These are phyloP conservation scores for Emergomyces pasteurianus DNA, from an alignment of 2,329 filamentous ascomycete genomes.

Conservation along the genomic window DNA sequence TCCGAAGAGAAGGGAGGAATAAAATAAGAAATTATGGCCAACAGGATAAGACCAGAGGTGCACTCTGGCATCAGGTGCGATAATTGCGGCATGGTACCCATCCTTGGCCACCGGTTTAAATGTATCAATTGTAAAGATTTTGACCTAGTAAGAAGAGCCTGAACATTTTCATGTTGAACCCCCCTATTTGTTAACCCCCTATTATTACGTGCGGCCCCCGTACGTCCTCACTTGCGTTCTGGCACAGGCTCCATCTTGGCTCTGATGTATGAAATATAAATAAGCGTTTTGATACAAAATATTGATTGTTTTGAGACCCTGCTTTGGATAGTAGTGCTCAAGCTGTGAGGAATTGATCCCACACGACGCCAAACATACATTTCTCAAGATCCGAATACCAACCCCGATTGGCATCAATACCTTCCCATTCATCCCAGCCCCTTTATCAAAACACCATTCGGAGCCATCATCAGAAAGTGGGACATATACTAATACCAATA, in stretches of 20 bases:
- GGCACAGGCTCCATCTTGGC: background rate
- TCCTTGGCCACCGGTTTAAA: constrained; percentile 3
- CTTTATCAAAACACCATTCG: background rate
- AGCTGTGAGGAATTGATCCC: constrained; percentile 2
- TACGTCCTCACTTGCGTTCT: too few relatives aligned
- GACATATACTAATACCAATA: background rate
- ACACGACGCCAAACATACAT: constrained; percentile 1
- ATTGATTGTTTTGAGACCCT: background rate
- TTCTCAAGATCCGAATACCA: constrained; percentile 4
- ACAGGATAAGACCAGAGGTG: background rate
- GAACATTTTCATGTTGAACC: background rate
- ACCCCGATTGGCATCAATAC: background rate
- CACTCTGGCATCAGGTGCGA: constrained; percentile 4
- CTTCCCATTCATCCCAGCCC: background rate
- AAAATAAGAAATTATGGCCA: background rate
- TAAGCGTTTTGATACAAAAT: background rate
- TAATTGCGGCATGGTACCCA: constrained; percentile 2
- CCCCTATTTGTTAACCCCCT: background rate
- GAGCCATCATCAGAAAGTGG: background rate
- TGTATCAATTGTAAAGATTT: constrained; percentile 6
- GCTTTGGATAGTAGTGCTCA: constrained; percentile 1
- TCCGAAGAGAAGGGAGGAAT: background rate
- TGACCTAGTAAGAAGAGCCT: constrained; percentile 3
- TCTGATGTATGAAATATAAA: background rate
- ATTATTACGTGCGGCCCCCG: too few relatives aligned